Conservation (phyloP, 441 rosid genomes). For the Sinapis alba region DNA sequence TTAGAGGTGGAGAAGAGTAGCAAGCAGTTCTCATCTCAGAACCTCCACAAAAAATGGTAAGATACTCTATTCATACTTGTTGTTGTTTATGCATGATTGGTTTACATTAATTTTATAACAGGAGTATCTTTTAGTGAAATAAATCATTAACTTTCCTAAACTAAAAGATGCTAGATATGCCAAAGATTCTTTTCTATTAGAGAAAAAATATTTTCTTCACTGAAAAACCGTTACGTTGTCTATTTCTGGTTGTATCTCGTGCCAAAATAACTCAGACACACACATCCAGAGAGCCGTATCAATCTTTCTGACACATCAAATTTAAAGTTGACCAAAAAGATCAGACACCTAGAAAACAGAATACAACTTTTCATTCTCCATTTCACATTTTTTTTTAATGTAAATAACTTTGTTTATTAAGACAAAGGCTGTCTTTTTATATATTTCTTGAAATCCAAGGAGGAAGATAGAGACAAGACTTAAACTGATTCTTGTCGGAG, state of each 20-base stretch:
- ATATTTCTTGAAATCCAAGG: neutral
- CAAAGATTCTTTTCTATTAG: neutral
- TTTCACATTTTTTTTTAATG: constrained; percentile 7
- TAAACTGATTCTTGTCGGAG: constrained; percentile 20
- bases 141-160: neutral
- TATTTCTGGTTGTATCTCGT: neutral
- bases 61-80: neutral
- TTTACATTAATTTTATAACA: neutral
- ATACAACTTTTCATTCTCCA: constrained; percentile 9
- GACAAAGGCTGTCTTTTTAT: neutral
- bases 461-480: neutral
- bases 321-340: constrained; percentile 20
- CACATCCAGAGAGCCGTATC: constrained; percentile 19
- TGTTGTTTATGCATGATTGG: neutral
- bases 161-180: neutral
- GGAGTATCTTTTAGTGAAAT: neutral
- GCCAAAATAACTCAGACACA: neutral
- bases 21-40: too few species aligned
- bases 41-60: neutral
- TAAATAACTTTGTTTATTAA: neutral
- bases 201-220: neutral
- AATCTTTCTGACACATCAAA: constrained; percentile 13
- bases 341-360: constrained; percentile 7
- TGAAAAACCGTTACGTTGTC: neutral
- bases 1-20: neutral